Conservation (phyloP, 768 basidiomycete species). For the Mycena crocata region DNA sequence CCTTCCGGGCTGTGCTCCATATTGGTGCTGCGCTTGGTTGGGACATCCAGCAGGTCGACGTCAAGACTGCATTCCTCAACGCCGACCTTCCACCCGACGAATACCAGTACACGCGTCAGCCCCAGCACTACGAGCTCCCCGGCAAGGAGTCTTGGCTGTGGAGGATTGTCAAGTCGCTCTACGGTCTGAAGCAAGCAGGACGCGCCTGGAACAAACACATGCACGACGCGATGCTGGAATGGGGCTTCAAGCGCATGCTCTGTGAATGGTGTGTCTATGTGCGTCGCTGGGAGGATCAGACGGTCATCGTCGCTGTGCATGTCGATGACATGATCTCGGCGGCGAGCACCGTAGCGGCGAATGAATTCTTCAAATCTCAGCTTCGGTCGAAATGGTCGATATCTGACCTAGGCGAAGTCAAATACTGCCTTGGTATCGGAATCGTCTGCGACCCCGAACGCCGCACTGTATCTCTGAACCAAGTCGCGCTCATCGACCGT, state of each 20-base stretch:
- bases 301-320: constrained; percentile 16
- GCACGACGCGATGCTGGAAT: constrained; percentile 33
- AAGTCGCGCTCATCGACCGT: constrained; percentile 43
- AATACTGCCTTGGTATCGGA: constrained; percentile 52
- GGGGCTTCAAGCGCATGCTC: constrained; percentile 40
- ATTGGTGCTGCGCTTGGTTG: constrained; percentile 39
- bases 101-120: too few species aligned
- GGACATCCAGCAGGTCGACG: constrained; percentile 45
- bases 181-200: constrained; percentile 52
- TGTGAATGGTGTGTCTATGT: constrained; percentile 51
- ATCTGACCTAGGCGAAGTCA: constrained; percentile 9
- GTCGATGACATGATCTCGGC: constrained; percentile 23
- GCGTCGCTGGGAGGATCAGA: too few species aligned
- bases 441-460: constrained; percentile 40
- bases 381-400: constrained; percentile 44
- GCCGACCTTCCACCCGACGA: too few species aligned
- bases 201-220: too few species aligned
- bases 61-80: constrained; percentile 42
- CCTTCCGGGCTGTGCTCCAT: constrained; percentile 41
- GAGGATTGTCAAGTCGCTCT: constrained; percentile 40
- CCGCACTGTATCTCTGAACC: constrained; percentile 35
- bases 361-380: constrained; percentile 39
- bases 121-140: constrained; percentile 35
- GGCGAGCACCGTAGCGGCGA: constrained; percentile 22
- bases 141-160: constrained; percentile 40